A percentile compares a stretch with the other conserved stretches of the same genome.
Conservation (phyloP, 331 rosid genomes). For the Quercus lobata region DNA sequence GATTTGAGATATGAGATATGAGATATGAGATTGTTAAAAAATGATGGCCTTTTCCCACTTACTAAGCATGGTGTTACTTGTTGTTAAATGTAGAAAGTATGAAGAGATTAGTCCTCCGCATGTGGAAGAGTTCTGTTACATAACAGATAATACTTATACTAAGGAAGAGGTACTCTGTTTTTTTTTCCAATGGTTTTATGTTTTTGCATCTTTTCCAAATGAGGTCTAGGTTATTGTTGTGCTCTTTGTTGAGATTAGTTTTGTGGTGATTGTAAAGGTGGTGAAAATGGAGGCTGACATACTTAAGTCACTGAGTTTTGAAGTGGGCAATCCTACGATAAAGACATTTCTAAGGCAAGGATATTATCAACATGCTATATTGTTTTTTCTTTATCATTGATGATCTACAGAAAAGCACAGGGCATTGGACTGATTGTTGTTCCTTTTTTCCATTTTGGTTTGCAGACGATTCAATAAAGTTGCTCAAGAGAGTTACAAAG, state of each 20-base stretch:
- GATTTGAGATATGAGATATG: not conserved
- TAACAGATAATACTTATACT: constrained; percentile 69
- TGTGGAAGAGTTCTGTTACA: constrained; percentile 73
- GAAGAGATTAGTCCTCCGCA: constrained; percentile 90
- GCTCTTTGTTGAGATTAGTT: not conserved
- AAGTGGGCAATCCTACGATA: constrained; percentile 84
- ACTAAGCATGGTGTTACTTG: not conserved
- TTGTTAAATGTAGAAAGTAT: constrained; percentile 54
- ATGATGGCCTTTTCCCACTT: not conserved
- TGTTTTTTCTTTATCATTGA: not conserved
- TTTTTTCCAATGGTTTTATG: not conserved
- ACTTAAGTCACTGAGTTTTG: constrained; percentile 68
- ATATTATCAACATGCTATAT: not conserved
- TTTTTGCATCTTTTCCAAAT: not conserved
- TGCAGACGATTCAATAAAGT: constrained; percentile 62
- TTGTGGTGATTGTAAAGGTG: constrained; percentile 37
- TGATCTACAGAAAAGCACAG: not conserved
- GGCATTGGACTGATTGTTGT: constrained; percentile 4
- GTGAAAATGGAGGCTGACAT: constrained; percentile 81
- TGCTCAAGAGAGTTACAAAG: constrained; percentile 51
- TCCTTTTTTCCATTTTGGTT: constrained; percentile 7
- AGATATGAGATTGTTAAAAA: not conserved
- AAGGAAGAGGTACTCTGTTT: constrained; percentile 53
- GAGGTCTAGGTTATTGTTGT: not conserved
- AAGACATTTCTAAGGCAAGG: constrained; percentile 75